Percentiles rank a stretch among this genome's conserved stretches.
phyloP scores from a whole-genome alignment of 805 yeast species.

The Yarrowia sp. region DNA sequence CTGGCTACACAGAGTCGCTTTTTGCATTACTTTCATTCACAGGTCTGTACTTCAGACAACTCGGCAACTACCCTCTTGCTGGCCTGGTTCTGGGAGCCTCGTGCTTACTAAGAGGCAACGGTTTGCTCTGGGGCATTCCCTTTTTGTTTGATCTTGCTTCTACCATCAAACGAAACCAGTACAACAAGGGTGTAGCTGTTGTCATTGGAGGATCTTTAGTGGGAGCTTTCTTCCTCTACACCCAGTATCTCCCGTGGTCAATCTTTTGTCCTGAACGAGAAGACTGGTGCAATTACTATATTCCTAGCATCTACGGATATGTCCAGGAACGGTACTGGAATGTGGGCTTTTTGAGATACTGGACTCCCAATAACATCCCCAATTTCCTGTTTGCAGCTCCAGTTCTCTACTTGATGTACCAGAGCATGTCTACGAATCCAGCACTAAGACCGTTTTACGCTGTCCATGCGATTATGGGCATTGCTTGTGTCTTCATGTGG shows the following conservation, averaged over 20 bases:
- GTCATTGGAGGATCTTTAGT: constrained; percentile 65
- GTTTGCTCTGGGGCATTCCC: constrained; percentile 72
- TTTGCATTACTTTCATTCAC: constrained; percentile 66
- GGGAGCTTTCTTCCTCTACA: constrained; percentile 55
- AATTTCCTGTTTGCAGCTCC: constrained; percentile 82
- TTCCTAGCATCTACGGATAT: constrained; percentile 70
- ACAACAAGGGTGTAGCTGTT: constrained; percentile 29
- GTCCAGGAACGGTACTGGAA: constrained; percentile 88
- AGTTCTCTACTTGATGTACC: constrained; percentile 51
- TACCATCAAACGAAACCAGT: constrained; percentile 17
- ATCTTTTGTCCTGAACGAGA: constrained; percentile 73
- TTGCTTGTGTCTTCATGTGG: constrained; percentile 66
- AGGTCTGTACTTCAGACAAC: constrained; percentile 62
- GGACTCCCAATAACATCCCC: constrained; percentile 83
- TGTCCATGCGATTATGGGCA: constrained; percentile 50
- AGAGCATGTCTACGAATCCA: constrained; percentile 47
- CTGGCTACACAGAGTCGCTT: constrained; percentile 78
- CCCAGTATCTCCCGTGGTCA: constrained; percentile 62
- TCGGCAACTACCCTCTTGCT: constrained; percentile 54
- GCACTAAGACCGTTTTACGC: constrained; percentile 51
- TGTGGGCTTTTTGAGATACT: constrained; percentile 79
- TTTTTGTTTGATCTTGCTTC: constrained; percentile 63
- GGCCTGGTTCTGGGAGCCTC: constrained; percentile 65
- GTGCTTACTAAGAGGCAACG: constrained; percentile 75
- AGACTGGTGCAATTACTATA: constrained; percentile 71